Percentiles rank a stretch among this genome's conserved stretches.
Evolutionary conservation across 148 eudicot genomes (phyloP).

Genomic region (Hydrangea macrophylla): DNA sequence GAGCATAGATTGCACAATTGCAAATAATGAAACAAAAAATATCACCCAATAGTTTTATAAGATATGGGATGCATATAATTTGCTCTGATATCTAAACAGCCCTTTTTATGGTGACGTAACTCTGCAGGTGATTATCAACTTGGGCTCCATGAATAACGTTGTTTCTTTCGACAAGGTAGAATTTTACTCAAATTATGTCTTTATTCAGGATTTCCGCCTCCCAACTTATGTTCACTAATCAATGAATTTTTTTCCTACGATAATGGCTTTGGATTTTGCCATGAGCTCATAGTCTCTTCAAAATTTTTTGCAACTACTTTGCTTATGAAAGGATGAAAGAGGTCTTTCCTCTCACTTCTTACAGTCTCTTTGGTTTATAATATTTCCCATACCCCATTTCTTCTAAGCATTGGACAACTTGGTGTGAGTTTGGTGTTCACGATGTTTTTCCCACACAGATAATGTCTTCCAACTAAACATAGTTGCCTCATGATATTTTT

Average conservation of each 20-base stretch:
- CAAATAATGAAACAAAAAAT: too few relatives aligned
- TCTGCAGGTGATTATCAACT: slow-evolving; percentile 71
- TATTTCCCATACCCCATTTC: background rate
- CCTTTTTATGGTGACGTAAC: background rate
- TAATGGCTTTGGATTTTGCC: background rate
- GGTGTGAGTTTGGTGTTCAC: background rate
- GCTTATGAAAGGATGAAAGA: too few relatives aligned
- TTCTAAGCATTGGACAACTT: slow-evolving; percentile 10
- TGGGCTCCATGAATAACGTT: slow-evolving; percentile 69
- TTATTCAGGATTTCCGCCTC: background rate
- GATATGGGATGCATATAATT: slow-evolving; percentile 1
- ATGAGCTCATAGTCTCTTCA: background rate
- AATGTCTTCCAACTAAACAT: background rate
- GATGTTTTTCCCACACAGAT: background rate
- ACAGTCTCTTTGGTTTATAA: background rate
- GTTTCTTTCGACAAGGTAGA: slow-evolving; percentile 87
- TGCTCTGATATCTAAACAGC: background rate
- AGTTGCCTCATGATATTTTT: slow-evolving; percentile 15
- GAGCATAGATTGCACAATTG: background rate
- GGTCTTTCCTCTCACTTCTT: background rate
- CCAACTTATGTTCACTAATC: background rate
- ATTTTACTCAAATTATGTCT: background rate
- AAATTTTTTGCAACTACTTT: background rate
- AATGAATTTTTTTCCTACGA: background rate
- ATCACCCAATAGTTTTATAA: background rate